Percentiles rank a stretch among this genome's conserved stretches.
These are phyloP conservation scores for Kwoniella shivajii DNA, from an alignment of 1,284 basidiomycete species.

Conservation along the genomic window DNA sequence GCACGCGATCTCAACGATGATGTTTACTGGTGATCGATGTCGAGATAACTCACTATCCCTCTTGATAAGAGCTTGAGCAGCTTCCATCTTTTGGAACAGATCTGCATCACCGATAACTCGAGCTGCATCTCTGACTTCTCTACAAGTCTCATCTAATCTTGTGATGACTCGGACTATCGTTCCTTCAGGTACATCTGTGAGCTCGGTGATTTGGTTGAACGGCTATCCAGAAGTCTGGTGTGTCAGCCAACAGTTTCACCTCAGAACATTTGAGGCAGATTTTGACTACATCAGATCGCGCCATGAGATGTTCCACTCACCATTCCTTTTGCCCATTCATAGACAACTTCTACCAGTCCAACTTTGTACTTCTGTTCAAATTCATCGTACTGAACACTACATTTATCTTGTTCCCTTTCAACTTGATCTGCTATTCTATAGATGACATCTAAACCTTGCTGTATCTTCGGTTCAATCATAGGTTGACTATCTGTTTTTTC, in stretches of 20 bases:
- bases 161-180: conserved; percentile 97
- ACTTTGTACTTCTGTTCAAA: conserved; percentile 76
- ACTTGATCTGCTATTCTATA: conserved; percentile 80
- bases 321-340: conserved; percentile 99
- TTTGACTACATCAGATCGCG: no score
- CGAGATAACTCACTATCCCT: conserved; percentile 72
- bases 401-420: conserved; percentile 71
- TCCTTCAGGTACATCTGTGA: conserved; percentile 96
- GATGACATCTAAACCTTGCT: conserved; percentile 73
- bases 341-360: conserved; percentile 91
- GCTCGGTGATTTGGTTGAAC: conserved; percentile 86
- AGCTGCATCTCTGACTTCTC: conserved; percentile 95
- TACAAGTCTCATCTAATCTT: conserved; percentile 92
- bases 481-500: conserved; percentile 93
- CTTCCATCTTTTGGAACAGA: conserved; percentile 97
- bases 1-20: background rate
- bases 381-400: conserved; percentile 77
- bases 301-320: conserved; percentile 58
- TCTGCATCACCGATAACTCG: conserved; percentile 95
- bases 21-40: no score
- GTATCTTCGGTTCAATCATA: conserved; percentile 70
- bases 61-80: conserved; percentile 88
- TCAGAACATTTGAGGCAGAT: no score
- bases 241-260: no score
- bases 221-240: conserved; percentile 61